These are phyloP conservation scores for Pelargonium myrrhifolium DNA, from an alignment of 441 rosid genomes.

Conservation along the genomic window DNA sequence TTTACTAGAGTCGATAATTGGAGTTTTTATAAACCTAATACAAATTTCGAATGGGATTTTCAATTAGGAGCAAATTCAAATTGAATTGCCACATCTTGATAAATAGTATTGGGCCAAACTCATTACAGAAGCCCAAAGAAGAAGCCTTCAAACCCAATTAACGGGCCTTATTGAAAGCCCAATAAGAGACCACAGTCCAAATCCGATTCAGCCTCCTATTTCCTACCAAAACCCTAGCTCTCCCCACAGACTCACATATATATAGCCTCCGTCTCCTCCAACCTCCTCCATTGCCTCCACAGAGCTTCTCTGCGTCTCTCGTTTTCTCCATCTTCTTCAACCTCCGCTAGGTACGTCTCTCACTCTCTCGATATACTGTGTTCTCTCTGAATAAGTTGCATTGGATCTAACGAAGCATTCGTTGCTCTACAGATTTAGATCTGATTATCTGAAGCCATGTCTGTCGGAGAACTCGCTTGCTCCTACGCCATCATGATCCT, in stretches of 20 bases:
- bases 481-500: constrained; percentile 38
- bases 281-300: not conserved
- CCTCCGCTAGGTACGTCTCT: not conserved
- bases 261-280: not conserved
- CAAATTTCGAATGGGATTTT: too few species aligned
- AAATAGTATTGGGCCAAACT: too few species aligned
- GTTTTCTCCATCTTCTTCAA: not conserved
- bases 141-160: too few species aligned
- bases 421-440: not conserved
- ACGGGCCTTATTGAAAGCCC: too few species aligned
- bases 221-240: constrained; percentile 2
- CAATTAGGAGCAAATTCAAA: too few species aligned
- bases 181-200: too few species aligned
- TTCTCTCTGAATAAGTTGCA: not conserved
- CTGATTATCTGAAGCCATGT: constrained; percentile 24
- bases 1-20: too few species aligned
- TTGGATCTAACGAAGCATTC: not conserved
- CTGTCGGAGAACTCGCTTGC: constrained; percentile 28
- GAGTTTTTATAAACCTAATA: too few species aligned
- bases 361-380: not conserved
- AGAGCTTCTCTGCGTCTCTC: not conserved
- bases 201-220: not conserved
- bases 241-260: not conserved
- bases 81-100: too few species aligned
- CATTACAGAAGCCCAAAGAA: too few species aligned